A percentile compares a stretch with the other conserved stretches of the same genome.
These are phyloP conservation scores for Penicillium flavigenum DNA, from an alignment of 495 filamentous ascomycete genomes.

Conservation along the genomic window DNA sequence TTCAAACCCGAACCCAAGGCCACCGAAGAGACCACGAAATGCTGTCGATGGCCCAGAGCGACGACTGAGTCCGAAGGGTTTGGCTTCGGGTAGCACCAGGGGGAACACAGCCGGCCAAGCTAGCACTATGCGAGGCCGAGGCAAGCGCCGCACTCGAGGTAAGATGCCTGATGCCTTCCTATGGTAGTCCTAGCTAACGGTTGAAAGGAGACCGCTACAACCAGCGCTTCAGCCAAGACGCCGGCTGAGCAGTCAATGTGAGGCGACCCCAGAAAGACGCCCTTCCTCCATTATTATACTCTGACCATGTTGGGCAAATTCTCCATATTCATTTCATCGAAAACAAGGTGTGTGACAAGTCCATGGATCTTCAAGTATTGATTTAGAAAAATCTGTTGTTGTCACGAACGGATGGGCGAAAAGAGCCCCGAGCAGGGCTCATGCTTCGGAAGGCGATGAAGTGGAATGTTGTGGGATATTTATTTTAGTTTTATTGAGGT, in stretches of 20 bases:
- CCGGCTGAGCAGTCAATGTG: slow-evolving; percentile 1
- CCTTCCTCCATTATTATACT: neutral
- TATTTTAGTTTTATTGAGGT: slow-evolving; percentile 29
- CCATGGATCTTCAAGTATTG: neutral
- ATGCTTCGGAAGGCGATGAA: neutral
- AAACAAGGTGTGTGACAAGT: neutral
- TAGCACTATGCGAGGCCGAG: slow-evolving; percentile 16
- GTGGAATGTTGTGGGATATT: slow-evolving; percentile 18
- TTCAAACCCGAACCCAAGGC: neutral
- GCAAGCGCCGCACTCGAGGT: slow-evolving; percentile 32
- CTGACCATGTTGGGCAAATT: neutral
- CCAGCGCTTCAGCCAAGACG: slow-evolving; percentile 33
- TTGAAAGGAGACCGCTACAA: slow-evolving; percentile 36
- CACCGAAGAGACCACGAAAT: neutral
- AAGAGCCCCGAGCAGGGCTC: neutral
- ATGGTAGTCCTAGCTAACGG: slow-evolving; percentile 10
- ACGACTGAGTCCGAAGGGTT: slow-evolving; percentile 21
- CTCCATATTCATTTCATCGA: neutral
- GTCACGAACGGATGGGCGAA: neutral
- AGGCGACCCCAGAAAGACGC: neutral
- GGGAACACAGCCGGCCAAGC: slow-evolving; percentile 2
- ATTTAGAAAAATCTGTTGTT: neutral
- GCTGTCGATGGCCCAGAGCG: slow-evolving; percentile 6
- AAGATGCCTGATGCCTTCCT: neutral
- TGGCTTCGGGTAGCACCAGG: slow-evolving; percentile 25